A percentile compares a stretch with the other conserved stretches of the same genome.
These are phyloP conservation scores for Solanum acaule DNA, from an alignment of 257 asterid species.

Conservation along the genomic window DNA sequence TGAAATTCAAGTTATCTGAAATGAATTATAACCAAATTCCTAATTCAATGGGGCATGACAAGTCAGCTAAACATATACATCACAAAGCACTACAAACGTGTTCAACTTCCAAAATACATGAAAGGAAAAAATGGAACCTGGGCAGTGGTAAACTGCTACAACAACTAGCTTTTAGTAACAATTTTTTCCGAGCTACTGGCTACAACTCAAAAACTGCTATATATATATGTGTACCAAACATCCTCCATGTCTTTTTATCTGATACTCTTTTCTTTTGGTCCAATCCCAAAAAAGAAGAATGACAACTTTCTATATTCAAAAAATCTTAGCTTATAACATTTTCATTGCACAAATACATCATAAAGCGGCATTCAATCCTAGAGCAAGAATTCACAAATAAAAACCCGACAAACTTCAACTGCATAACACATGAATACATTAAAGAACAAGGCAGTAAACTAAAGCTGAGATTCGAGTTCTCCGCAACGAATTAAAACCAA, in stretches of 20 bases:
- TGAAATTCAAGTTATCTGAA: not conserved
- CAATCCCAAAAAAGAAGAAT: not conserved
- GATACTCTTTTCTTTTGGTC: not conserved
- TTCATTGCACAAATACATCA: not conserved
- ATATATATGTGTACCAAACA: no score
- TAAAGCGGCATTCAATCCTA: not conserved
- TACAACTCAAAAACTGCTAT: not conserved
- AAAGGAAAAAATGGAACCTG: not conserved
- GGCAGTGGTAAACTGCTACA: not conserved
- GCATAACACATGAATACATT: not conserved
- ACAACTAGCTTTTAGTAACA: no score
- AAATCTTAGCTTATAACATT: accelerated
- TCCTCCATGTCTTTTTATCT: not conserved
- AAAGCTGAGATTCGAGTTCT: not conserved
- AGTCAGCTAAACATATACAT: not conserved
- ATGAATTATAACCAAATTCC: not conserved
- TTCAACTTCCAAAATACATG: not conserved
- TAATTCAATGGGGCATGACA: not conserved
- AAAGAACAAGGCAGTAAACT: not conserved
- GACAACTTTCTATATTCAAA: not conserved
- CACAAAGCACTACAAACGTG: not conserved
- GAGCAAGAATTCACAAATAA: not conserved
- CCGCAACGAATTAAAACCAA: not conserved
- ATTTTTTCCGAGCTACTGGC: not conserved
- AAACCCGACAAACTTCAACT: not conserved